phyloP scores from a whole-genome alignment of 2,329 filamentous ascomycete species.

The Hirsutella minnesotensis region DNA sequence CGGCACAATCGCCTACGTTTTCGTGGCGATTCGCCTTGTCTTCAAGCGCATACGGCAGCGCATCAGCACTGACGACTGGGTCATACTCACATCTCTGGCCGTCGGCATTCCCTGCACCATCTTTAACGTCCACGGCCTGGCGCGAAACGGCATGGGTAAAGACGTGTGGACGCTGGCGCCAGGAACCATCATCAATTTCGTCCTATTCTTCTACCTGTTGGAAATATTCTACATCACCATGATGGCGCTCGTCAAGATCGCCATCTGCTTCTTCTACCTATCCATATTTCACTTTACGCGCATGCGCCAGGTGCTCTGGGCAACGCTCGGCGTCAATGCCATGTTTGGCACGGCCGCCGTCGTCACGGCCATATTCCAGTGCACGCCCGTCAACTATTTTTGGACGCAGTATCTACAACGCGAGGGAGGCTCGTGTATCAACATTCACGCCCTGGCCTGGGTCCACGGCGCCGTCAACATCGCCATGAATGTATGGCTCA shows the following conservation, averaged over 20 bases:
- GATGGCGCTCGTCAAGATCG: not conserved
- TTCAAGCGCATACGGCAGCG: conserved; percentile 15
- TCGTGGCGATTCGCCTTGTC: conserved; percentile 9
- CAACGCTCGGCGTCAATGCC: not conserved
- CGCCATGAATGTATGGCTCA: conserved; percentile 1
- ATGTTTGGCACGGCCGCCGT: not conserved
- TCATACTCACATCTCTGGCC: conserved; percentile 12
- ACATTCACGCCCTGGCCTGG: not conserved
- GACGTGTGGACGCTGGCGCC: conserved; percentile 21
- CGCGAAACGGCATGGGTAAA: conserved; percentile 16
- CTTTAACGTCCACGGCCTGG: conserved; percentile 13
- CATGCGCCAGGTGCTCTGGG: not conserved
- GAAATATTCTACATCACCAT: conserved; percentile 1
- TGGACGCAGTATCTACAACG: conserved; percentile 1
- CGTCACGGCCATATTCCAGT: not conserved
- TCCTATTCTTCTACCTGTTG: not conserved
- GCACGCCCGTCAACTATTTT: not conserved
- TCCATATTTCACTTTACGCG: not conserved
- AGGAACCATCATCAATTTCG: not conserved
- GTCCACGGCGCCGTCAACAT: conserved; percentile 1
- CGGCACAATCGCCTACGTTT: conserved; percentile 8
- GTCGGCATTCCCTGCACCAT: conserved; percentile 12
- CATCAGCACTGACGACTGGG: conserved; percentile 20
- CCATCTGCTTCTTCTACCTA: conserved; percentile 1
- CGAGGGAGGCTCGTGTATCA: not conserved